A percentile compares a stretch with the other conserved stretches of the same genome.
Evolutionary conservation across 306 rosid species (phyloP).

Genomic region (Amphicarpaea edgeworthii): DNA sequence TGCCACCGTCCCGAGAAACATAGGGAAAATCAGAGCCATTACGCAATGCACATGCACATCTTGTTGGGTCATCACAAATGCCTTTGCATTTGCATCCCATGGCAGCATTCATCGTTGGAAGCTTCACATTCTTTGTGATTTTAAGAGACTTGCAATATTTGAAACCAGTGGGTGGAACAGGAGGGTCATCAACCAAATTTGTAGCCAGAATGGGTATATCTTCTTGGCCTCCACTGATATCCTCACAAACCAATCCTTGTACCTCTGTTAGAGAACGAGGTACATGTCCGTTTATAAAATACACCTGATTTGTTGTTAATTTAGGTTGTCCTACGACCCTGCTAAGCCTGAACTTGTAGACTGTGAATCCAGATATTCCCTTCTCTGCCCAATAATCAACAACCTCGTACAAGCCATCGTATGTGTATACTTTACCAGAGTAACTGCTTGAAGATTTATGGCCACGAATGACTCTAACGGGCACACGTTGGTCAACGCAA

Average conservation of each 20-base stretch:
- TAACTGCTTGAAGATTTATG: slow-evolving; percentile 79
- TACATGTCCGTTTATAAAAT: slow-evolving; percentile 80
- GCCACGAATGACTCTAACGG: slow-evolving; percentile 94
- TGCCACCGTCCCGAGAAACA: slow-evolving; percentile 91
- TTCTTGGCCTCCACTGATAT: slow-evolving; percentile 83
- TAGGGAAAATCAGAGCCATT: slow-evolving; percentile 90
- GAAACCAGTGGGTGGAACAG: slow-evolving; percentile 82
- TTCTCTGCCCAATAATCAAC: slow-evolving; percentile 86
- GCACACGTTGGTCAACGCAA: slow-evolving; percentile 69
- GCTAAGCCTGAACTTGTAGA: slow-evolving; percentile 81
- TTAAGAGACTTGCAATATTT: slow-evolving; percentile 57
- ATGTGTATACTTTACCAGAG: slow-evolving; percentile 60
- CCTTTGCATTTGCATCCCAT: slow-evolving; percentile 84
- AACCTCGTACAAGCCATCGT: slow-evolving; percentile 54
- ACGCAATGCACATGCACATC: slow-evolving; percentile 79
- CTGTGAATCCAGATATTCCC: slow-evolving; percentile 93
- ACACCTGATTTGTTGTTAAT: slow-evolving; percentile 95
- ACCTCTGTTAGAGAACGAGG: slow-evolving; percentile 80
- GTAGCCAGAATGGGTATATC: slow-evolving; percentile 87
- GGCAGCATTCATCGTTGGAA: slow-evolving; percentile 55
- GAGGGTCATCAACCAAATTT: slow-evolving; percentile 91
- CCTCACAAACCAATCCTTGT: slow-evolving; percentile 91
- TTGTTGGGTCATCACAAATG: slow-evolving; percentile 63
- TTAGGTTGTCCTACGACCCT: slow-evolving; percentile 84
- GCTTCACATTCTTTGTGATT: slow-evolving; percentile 64